These are phyloP conservation scores for Ustilago xerochloae DNA, from an alignment of 1,284 basidiomycete species.

Conservation along the genomic window DNA sequence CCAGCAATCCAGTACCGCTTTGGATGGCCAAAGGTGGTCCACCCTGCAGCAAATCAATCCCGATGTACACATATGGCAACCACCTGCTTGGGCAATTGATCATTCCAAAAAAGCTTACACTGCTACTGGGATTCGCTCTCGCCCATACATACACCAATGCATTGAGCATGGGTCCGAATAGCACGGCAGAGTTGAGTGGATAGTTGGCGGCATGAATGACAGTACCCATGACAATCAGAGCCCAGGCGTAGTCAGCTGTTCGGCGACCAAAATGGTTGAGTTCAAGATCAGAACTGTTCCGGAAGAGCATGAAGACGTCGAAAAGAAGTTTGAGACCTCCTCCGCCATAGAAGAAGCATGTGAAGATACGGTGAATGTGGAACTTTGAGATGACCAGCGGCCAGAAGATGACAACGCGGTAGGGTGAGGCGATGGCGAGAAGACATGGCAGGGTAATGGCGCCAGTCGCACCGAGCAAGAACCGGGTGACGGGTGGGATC, in stretches of 20 bases:
- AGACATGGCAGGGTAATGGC: conserved; percentile 76
- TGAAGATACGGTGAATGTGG: conserved; percentile 81
- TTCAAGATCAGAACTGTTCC: conserved; percentile 58
- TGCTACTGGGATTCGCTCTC: conserved; percentile 44
- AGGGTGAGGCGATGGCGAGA: conserved; percentile 73
- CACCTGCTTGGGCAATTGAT: conserved; percentile 74
- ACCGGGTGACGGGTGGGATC: conserved; percentile 86
- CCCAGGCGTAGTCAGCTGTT: conserved; percentile 61
- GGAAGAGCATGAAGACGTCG: conserved; percentile 56
- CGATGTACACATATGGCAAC: conserved; percentile 78
- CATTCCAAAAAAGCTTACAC: conserved; percentile 58
- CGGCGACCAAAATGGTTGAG: conserved; percentile 49
- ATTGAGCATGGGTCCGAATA: conserved; percentile 77
- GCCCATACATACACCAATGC: conserved; percentile 70
- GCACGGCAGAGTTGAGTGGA: conserved; percentile 75
- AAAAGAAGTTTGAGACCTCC: conserved; percentile 57
- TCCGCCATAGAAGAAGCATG: conserved; percentile 80
- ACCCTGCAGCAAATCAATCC: conserved; percentile 76
- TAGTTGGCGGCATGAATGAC: conserved; percentile 72
- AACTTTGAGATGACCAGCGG: conserved; percentile 70
- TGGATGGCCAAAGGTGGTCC: conserved; percentile 75
- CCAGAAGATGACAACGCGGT: conserved; percentile 74
- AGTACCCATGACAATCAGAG: conserved; percentile 48
- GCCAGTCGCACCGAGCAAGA: conserved; percentile 75
- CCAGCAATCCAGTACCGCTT: conserved; percentile 77